phyloP scores from a whole-genome alignment of 257 asterid genomes.

The Cinchona pubescens region DNA sequence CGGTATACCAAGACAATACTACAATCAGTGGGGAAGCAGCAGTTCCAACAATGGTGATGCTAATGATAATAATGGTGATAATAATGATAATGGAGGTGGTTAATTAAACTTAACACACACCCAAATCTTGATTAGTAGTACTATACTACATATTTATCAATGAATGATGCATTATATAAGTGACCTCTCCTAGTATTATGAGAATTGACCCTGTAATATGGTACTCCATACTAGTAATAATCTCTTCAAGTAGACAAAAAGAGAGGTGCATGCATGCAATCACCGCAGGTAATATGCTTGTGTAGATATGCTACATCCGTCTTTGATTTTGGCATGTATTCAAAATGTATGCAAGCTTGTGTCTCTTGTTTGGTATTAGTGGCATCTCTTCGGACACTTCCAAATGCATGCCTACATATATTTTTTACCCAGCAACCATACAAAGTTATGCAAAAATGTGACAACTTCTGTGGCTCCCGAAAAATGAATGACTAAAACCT shows the following conservation, averaged over 20 bases:
- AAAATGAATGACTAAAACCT: neutral
- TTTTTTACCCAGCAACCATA: neutral
- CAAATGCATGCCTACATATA: neutral
- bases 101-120: too few relatives aligned
- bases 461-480: neutral
- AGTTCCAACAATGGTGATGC: conserved; percentile 26
- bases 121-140: too few relatives aligned
- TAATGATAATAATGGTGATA: conserved; percentile 14
- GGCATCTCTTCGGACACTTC: neutral
- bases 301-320: neutral
- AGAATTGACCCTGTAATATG: neutral
- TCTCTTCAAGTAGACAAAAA: too few relatives aligned
- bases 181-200: neutral
- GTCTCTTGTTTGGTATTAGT: too few relatives aligned
- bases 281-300: neutral
- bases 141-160: neutral
- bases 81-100: conserved; percentile 29
- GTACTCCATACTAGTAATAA: neutral
- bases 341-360: neutral
- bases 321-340: neutral
- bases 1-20: conserved; percentile 53
- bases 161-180: neutral
- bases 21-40: conserved; percentile 43
- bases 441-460: neutral
- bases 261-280: too few relatives aligned